These are phyloP conservation scores for Lactifluus rugatus DNA, from an alignment of 768 basidiomycete species.

Conservation along the genomic window DNA sequence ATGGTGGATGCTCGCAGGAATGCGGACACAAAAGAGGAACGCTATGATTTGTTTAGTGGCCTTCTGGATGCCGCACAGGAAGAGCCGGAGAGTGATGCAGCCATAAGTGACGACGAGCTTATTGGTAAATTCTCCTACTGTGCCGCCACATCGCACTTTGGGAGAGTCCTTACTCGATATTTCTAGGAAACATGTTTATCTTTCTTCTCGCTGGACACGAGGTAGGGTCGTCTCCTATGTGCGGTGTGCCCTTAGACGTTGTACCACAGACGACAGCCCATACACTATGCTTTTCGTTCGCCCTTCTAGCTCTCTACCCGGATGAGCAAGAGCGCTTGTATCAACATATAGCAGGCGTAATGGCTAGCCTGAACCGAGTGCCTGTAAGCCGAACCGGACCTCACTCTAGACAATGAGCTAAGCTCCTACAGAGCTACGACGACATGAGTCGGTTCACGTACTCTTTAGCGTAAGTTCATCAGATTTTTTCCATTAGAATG, in stretches of 20 bases:
- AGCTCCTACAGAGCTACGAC: constrained; percentile 18
- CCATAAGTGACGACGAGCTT: constrained; percentile 22
- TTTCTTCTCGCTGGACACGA: constrained; percentile 31
- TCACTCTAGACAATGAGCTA: not conserved
- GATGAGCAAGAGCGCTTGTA: constrained; percentile 35
- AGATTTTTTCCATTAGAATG: not conserved
- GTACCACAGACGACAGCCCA: constrained; percentile 29
- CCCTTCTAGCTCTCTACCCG: constrained; percentile 33
- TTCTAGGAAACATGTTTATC: constrained; percentile 25
- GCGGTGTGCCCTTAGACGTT: not conserved
- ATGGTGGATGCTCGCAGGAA: constrained; percentile 21
- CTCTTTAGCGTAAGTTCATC: constrained; percentile 13
- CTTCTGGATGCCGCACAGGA: constrained; percentile 20
- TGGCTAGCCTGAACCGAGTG: constrained; percentile 24
- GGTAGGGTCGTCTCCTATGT: constrained; percentile 5
- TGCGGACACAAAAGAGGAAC: constrained; percentile 16
- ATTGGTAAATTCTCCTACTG: constrained; percentile 3
- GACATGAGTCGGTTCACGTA: constrained; percentile 19
- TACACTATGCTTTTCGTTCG: constrained; percentile 32
- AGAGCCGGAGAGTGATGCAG: constrained; percentile 10
- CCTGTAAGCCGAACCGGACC: not conserved
- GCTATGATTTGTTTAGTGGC: constrained; percentile 23
- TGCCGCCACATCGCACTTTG: not conserved
- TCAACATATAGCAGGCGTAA: constrained; percentile 27
- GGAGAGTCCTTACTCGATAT: not conserved